Percentiles rank a stretch among this genome's conserved stretches.
Conservation (phyloP, 1,139 yeast species). For the Yamadazyma kanchanaburiensis region DNA sequence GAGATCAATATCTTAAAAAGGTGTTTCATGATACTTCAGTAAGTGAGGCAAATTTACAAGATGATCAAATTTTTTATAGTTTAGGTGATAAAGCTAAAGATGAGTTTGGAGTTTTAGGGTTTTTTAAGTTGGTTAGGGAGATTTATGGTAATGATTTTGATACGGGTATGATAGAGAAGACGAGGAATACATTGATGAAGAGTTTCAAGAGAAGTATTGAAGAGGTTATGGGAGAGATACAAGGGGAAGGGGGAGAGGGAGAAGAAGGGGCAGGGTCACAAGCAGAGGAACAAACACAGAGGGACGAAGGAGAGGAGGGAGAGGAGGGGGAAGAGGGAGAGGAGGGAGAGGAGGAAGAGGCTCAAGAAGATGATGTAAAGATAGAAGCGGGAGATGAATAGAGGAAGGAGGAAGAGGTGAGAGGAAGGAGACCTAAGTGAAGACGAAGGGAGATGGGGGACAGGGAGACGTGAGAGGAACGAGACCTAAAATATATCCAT, state of each 20-base stretch:
- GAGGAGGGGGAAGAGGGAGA: not conserved
- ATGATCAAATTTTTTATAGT: conserved; percentile 19
- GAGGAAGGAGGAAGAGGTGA: too few relatives aligned
- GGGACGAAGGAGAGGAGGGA: not conserved
- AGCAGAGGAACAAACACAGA: not conserved
- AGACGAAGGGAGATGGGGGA: too few relatives aligned
- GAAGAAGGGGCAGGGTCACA: too few relatives aligned
- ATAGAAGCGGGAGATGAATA: too few relatives aligned
- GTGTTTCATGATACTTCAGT: conserved; percentile 5
- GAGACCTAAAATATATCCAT: too few relatives aligned
- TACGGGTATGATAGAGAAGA: conserved; percentile 16
- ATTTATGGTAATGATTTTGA: conserved; percentile 28
- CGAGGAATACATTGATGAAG: conserved; percentile 25
- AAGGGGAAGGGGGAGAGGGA: not conserved
- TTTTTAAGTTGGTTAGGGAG: conserved; percentile 23
- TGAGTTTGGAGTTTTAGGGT: conserved; percentile 32
- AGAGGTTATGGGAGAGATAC: conserved; percentile 2
- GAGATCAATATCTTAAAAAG: conserved; percentile 27
- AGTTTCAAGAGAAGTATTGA: conserved; percentile 8
- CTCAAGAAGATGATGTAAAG: not conserved
- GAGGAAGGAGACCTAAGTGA: too few relatives aligned
- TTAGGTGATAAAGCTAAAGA: conserved; percentile 32
- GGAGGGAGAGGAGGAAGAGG: not conserved
- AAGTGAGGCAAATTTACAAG: conserved; percentile 1
- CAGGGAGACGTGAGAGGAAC: too few relatives aligned